Conservation (phyloP, 352 stramenopile genomes). For the Thraustotheca clavata region DNA sequence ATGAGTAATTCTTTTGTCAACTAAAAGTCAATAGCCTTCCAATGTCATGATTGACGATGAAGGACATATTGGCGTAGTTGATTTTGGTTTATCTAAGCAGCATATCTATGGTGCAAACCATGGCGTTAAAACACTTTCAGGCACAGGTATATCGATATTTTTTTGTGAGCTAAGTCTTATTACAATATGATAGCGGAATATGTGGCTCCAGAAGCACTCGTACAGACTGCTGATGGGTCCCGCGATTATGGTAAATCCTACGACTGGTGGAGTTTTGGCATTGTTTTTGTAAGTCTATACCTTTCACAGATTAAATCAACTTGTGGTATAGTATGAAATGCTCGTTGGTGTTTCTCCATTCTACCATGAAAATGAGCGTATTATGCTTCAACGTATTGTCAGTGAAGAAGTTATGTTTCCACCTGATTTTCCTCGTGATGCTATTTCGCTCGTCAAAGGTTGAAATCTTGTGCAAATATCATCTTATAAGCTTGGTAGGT, state of each 20-base stretch:
- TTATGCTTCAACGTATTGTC: constrained; percentile 79
- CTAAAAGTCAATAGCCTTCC: constrained; percentile 45
- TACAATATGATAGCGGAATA: constrained; percentile 44
- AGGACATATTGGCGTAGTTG: constrained; percentile 81
- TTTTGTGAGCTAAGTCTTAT: not conserved
- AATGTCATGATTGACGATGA: constrained; percentile 87
- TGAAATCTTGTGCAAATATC: too few species aligned
- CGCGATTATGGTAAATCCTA: constrained; percentile 84
- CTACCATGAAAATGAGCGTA: constrained; percentile 85
- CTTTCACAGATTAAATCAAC: constrained; percentile 12
- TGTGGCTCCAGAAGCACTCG: constrained; percentile 73
- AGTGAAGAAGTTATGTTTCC: constrained; percentile 71
- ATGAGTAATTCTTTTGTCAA: too few species aligned
- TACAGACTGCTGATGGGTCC: constrained; percentile 67
- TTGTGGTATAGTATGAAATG: constrained; percentile 72
- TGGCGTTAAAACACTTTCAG: constrained; percentile 78
- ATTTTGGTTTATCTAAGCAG: constrained; percentile 84
- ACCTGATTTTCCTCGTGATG: constrained; percentile 61
- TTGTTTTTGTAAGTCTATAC: constrained; percentile 59
- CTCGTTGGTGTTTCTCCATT: constrained; percentile 78
- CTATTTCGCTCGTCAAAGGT: constrained; percentile 62
- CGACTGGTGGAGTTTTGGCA: constrained; percentile 84
- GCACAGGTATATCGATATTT: constrained; percentile 27
- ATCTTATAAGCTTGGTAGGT: constrained; percentile 1
- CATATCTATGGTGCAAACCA: constrained; percentile 82